Percentiles rank a stretch among this genome's conserved stretches.
phyloP scores from a whole-genome alignment of 2,329 filamentous ascomycete genomes.

The Colletotrichum paranaense region DNA sequence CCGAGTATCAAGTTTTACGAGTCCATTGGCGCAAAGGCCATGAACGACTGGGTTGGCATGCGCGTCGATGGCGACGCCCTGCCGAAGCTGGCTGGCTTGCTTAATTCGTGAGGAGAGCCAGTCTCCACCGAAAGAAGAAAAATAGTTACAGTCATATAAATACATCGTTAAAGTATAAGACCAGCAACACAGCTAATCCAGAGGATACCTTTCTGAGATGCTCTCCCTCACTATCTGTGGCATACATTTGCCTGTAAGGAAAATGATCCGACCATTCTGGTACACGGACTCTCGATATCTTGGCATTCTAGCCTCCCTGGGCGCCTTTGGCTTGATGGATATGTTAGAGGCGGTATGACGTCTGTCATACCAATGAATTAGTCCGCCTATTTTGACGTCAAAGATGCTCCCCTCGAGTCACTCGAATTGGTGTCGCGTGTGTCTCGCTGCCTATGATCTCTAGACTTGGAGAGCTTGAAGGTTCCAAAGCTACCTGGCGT shows the following conservation, averaged over 20 bases:
- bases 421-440: background rate
- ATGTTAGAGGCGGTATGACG: background rate
- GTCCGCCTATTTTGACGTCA: background rate
- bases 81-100: constrained; percentile 65
- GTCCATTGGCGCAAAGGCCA: constrained; percentile 72
- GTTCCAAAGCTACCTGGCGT: no score
- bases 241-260: no score
- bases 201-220: no score
- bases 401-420: background rate
- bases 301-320: background rate
- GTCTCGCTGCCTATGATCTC: background rate
- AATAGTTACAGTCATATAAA: background rate
- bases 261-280: no score
- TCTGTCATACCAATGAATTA: background rate
- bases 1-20: constrained; percentile 90
- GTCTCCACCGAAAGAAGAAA: constrained; percentile 3
- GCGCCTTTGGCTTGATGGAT: background rate
- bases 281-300: background rate
- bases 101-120: constrained; percentile 40
- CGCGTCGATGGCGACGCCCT: constrained; percentile 77
- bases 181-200: background rate
- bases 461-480: background rate
- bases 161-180: background rate
- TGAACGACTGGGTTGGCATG: constrained; percentile 81
- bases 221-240: no score